Evolutionary conservation across 108 stramenopile species (phyloP).

Genomic region (Discostella pseudostelligera): DNA sequence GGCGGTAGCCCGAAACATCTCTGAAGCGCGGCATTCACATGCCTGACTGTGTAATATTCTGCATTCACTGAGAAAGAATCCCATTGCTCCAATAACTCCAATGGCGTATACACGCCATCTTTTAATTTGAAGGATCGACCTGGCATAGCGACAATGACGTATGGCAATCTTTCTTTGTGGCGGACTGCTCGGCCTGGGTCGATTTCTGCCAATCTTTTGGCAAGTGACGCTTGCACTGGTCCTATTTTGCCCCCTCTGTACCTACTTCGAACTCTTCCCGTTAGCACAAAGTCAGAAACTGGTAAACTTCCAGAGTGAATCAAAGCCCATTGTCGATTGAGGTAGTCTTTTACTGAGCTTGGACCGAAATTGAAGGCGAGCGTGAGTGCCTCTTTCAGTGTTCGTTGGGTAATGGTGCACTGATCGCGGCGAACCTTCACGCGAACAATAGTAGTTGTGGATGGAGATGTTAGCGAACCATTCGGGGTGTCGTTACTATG

Average conservation of each 20-base stretch:
- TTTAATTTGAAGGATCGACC: conserved; percentile 68
- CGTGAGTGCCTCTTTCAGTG: conserved; percentile 72
- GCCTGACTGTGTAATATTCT: conserved; percentile 75
- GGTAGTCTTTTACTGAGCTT: conserved; percentile 58
- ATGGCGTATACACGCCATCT: conserved; percentile 84
- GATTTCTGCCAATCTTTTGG: conserved; percentile 71
- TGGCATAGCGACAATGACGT: conserved; percentile 86
- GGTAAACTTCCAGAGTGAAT: conserved; percentile 77
- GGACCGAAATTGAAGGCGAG: conserved; percentile 68
- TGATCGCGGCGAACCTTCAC: conserved; percentile 72
- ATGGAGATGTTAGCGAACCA: too few relatives aligned
- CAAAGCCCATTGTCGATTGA: conserved; percentile 74
- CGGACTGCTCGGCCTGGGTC: conserved; percentile 78
- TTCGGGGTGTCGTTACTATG: too few relatives aligned
- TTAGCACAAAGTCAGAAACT: conserved; percentile 84
- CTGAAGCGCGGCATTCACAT: conserved; percentile 84
- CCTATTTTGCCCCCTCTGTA: conserved; percentile 80
- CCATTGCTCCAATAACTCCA: conserved; percentile 88
- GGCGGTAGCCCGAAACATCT: conserved; percentile 79
- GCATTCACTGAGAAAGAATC: conserved; percentile 79
- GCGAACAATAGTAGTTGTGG: background rate
- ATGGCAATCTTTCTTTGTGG: conserved; percentile 79
- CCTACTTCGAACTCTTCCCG: conserved; percentile 76
- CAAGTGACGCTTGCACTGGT: conserved; percentile 83
- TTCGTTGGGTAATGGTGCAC: conserved; percentile 80